A percentile compares a stretch with the other conserved stretches of the same genome.
Evolutionary conservation across 305 asterid genomes (phyloP).

Genomic region (Ilex paraguariensis): DNA sequence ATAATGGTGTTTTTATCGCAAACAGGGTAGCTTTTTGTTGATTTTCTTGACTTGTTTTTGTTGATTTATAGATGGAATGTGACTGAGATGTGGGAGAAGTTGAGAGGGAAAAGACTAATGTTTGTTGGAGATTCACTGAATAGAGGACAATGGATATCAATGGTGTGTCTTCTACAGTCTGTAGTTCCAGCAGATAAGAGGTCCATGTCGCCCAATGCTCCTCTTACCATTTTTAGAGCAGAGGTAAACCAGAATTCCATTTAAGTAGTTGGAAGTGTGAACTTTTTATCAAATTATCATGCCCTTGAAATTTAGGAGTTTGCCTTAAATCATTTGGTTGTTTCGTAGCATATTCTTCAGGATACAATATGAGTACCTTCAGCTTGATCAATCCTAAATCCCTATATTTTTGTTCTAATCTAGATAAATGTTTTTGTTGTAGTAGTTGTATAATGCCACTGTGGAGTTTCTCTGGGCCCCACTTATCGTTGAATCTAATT

Average conservation of each 20-base stretch:
- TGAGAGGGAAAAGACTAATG: constrained; percentile 88
- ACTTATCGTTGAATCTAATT: constrained; percentile 85
- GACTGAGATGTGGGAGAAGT: constrained; percentile 79
- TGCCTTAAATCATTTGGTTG: too few species aligned
- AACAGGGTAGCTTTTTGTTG: constrained; percentile 7
- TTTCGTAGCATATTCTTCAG: too few species aligned
- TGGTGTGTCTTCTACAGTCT: constrained; percentile 78
- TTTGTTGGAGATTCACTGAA: constrained; percentile 90
- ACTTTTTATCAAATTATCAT: too few species aligned
- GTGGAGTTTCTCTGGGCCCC: constrained; percentile 96
- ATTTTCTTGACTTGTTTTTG: constrained; percentile 6
- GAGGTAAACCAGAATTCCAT: constrained; percentile 42
- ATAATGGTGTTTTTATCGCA: too few species aligned
- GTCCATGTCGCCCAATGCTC: constrained; percentile 78
- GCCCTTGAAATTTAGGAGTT: too few species aligned
- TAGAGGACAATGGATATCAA: constrained; percentile 90
- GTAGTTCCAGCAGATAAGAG: constrained; percentile 50
- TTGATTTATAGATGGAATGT: constrained; percentile 66
- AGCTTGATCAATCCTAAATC: not conserved
- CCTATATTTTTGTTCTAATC: too few species aligned
- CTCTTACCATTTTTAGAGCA: constrained; percentile 75
- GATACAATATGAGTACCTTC: too few species aligned
- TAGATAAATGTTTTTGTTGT: not conserved
- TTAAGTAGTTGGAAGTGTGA: too few species aligned
- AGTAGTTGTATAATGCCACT: constrained; percentile 67